Percentiles rank a stretch among this genome's conserved stretches.
phyloP scores from a whole-genome alignment of 1,139 yeast species.

The Kurtzmaniella quercitrusa region DNA sequence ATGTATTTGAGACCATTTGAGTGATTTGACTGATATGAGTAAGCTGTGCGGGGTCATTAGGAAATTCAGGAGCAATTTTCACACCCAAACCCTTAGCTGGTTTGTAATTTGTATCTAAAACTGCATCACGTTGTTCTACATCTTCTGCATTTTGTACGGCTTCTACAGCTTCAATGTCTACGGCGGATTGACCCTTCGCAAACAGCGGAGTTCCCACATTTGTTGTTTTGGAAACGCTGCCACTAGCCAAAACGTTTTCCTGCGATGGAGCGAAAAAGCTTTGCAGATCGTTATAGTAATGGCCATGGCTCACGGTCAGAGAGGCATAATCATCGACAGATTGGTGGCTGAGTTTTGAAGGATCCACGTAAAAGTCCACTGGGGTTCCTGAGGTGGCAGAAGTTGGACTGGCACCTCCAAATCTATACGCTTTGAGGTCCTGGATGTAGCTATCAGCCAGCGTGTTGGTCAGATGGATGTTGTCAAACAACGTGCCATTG shows the following conservation, averaged over 20 bases:
- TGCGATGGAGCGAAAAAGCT: not conserved
- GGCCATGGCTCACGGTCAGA: constrained; percentile 2
- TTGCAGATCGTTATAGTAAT: constrained; percentile 1
- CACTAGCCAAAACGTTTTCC: constrained; percentile 4
- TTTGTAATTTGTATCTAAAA: not conserved
- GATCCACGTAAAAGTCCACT: not conserved
- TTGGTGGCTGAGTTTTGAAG: not conserved
- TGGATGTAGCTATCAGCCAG: constrained; percentile 5
- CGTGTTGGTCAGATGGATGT: not conserved
- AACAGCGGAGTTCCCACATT: not conserved
- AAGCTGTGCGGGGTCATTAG: not conserved
- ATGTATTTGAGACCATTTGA: not conserved
- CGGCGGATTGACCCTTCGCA: not conserved
- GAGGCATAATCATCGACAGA: not conserved
- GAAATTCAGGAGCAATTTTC: not conserved
- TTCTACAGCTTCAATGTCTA: not conserved
- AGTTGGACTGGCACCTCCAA: constrained; percentile 2
- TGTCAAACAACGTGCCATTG: not conserved
- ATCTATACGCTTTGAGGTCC: constrained; percentile 4
- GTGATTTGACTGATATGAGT: not conserved
- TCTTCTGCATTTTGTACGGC: no score
- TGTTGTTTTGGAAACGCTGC: not conserved
- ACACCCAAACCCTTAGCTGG: not conserved
- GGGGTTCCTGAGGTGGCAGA: not conserved
- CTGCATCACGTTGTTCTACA: no score